These are phyloP conservation scores for Paxillus ammoniavirescens DNA, from an alignment of 768 basidiomycete species.

Conservation along the genomic window DNA sequence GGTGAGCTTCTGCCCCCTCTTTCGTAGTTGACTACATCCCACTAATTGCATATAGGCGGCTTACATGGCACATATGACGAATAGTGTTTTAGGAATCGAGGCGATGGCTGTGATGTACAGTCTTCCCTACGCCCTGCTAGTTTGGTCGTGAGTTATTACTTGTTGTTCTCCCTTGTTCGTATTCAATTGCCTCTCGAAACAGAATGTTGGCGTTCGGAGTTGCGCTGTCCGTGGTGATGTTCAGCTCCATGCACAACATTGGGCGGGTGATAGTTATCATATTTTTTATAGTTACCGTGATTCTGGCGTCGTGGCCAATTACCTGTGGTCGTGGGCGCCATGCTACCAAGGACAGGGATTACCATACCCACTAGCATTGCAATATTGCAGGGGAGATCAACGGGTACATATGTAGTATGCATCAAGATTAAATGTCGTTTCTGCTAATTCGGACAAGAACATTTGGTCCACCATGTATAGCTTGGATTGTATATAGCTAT, in stretches of 20 bases:
- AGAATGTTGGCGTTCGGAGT: constrained; percentile 27
- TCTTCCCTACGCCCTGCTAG: constrained; percentile 29
- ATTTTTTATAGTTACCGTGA: not conserved
- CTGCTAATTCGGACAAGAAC: no score
- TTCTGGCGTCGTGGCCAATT: not conserved
- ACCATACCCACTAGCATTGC: not conserved
- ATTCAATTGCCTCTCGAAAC: no score
- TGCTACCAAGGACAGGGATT: not conserved
- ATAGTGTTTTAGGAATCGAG: constrained; percentile 21
- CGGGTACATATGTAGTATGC: no score
- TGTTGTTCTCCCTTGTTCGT: not conserved
- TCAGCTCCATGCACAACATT: constrained; percentile 13
- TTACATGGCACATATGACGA: constrained; percentile 20
- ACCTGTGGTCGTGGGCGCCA: not conserved
- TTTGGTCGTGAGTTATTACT: constrained; percentile 26
- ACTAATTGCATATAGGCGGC: constrained; percentile 11
- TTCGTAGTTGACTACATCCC: not conserved
- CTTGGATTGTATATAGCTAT: no score
- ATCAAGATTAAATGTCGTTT: no score
- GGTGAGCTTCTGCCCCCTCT: not conserved
- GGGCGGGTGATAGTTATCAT: constrained; percentile 5
- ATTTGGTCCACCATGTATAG: no score
- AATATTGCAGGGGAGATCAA: no score
- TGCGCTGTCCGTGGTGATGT: constrained; percentile 23
- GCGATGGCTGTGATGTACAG: constrained; percentile 30